phyloP scores from a whole-genome alignment of 2,329 filamentous ascomycete species.

The Aspergillus proliferans region DNA sequence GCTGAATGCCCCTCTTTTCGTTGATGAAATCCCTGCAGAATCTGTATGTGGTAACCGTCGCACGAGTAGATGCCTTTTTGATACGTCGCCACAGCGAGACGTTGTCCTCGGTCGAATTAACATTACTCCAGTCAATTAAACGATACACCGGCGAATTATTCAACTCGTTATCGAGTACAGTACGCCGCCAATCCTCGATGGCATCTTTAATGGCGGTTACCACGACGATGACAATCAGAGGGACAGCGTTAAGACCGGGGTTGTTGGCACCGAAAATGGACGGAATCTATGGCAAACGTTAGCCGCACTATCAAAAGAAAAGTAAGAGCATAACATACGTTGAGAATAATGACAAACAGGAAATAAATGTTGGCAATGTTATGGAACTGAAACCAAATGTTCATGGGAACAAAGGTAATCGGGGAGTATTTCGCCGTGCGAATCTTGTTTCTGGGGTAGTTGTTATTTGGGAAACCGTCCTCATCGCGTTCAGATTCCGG shows the following conservation, averaged over 20 bases:
- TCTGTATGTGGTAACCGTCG: slow-evolving; percentile 50
- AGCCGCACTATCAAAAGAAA: slow-evolving; percentile 15
- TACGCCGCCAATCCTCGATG: slow-evolving; percentile 90
- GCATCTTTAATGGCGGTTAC: slow-evolving; percentile 91
- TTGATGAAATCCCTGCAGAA: slow-evolving; percentile 46
- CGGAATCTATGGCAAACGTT: slow-evolving; percentile 62
- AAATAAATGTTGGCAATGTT: slow-evolving; percentile 99
- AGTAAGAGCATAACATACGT: slow-evolving; percentile 56
- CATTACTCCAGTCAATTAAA: slow-evolving; percentile 81
- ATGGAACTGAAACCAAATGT: slow-evolving; percentile 96
- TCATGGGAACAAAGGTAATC: slow-evolving; percentile 90
- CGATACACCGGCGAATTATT: slow-evolving; percentile 96
- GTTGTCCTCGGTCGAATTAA: slow-evolving; percentile 83
- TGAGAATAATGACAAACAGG: slow-evolving; percentile 88
- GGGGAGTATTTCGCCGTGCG: slow-evolving; percentile 96
- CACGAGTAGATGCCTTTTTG: slow-evolving; percentile 78
- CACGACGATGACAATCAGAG: slow-evolving; percentile 83
- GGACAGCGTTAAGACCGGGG: slow-evolving; percentile 81
- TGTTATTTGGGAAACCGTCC: slow-evolving; percentile 63
- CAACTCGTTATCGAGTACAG: slow-evolving; percentile 81
- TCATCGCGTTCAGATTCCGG: slow-evolving; percentile 71
- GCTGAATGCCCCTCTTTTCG: slow-evolving; percentile 37
- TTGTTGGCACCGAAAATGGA: slow-evolving; percentile 90
- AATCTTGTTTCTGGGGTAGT: slow-evolving; percentile 90
- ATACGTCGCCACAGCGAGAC: slow-evolving; percentile 78